phyloP scores from a whole-genome alignment of 2,329 filamentous ascomycete genomes.

The Aspergillus persii region DNA sequence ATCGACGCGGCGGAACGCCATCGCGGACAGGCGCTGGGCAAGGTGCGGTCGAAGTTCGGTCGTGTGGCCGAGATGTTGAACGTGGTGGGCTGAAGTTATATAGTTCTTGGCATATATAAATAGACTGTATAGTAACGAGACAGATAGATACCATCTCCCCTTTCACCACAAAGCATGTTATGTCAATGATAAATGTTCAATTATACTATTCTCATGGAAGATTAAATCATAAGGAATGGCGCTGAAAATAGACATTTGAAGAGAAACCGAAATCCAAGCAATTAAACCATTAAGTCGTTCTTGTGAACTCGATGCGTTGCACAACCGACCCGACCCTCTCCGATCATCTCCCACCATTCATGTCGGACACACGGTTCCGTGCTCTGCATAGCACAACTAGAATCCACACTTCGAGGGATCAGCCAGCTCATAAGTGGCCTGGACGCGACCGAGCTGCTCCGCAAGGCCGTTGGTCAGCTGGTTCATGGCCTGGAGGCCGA shows the following conservation, averaged over 20 bases:
- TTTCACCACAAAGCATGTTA: background rate
- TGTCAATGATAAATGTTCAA: background rate
- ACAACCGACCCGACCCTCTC: too few species aligned
- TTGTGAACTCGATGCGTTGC: background rate
- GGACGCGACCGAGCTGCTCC: slow-evolving; percentile 42
- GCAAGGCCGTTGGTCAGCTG: slow-evolving; percentile 48
- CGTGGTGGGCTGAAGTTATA: slow-evolving; percentile 27
- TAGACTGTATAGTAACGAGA: background rate
- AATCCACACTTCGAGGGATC: slow-evolving; percentile 15
- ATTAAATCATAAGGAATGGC: background rate
- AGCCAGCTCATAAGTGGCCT: slow-evolving; percentile 27
- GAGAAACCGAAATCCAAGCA: background rate
- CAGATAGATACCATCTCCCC: background rate
- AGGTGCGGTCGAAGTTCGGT: slow-evolving; percentile 69
- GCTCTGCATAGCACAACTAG: background rate
- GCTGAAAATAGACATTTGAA: background rate
- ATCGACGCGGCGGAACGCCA: slow-evolving; percentile 78
- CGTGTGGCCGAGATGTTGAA: slow-evolving; percentile 58
- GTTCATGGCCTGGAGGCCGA: slow-evolving; percentile 50
- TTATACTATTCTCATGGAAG: background rate
- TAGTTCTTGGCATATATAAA: background rate
- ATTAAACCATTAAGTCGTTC: background rate
- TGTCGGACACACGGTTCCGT: too few species aligned
- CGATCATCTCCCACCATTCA: background rate
- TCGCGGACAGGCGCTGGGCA: slow-evolving; percentile 65